A percentile compares a stretch with the other conserved stretches of the same genome.
phyloP scores from a whole-genome alignment of 495 filamentous ascomycete species.

The Stereocaulon alpinum region DNA sequence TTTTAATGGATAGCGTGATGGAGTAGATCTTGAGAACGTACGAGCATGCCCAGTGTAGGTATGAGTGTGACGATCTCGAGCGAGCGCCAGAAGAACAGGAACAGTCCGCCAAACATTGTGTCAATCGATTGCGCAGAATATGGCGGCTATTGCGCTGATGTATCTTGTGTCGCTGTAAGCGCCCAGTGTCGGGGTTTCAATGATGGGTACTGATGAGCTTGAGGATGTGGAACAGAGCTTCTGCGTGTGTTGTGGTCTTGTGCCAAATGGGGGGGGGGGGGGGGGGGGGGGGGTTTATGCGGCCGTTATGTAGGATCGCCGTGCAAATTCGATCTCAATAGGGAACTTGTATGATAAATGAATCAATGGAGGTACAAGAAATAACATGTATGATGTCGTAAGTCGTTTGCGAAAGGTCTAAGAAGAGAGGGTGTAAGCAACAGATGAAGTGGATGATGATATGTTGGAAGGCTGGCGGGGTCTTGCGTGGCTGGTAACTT shows the following conservation, averaged over 20 bases:
- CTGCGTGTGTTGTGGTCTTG: not conserved
- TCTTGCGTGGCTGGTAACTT: conserved; percentile 5
- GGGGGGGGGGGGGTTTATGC: not conserved
- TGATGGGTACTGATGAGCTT: not conserved
- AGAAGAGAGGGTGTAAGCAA: not conserved
- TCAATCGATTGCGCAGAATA: conserved; percentile 7
- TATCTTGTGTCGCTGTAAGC: conserved; percentile 2
- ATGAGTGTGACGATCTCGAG: conserved; percentile 76
- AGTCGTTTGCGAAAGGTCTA: not conserved
- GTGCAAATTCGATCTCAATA: not conserved
- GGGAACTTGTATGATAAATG: not conserved
- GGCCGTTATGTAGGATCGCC: not conserved
- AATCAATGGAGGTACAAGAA: not conserved
- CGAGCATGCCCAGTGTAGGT: conserved; percentile 79
- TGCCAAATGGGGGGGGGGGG: too few species aligned
- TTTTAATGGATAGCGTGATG: not conserved
- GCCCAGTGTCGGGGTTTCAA: not conserved
- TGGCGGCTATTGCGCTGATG: conserved; percentile 9
- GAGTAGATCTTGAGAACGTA: conserved; percentile 23
- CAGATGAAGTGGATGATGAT: not conserved
- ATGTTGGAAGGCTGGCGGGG: conserved; percentile 6
- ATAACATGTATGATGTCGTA: not conserved
- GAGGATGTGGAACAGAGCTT: not conserved
- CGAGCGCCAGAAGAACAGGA: conserved; percentile 79
- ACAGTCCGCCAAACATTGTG: conserved; percentile 65